Base-by-base conservation (phyloP, 176 grass and related monocot species). In the Rhipidocladum racemiflorum region DNA sequence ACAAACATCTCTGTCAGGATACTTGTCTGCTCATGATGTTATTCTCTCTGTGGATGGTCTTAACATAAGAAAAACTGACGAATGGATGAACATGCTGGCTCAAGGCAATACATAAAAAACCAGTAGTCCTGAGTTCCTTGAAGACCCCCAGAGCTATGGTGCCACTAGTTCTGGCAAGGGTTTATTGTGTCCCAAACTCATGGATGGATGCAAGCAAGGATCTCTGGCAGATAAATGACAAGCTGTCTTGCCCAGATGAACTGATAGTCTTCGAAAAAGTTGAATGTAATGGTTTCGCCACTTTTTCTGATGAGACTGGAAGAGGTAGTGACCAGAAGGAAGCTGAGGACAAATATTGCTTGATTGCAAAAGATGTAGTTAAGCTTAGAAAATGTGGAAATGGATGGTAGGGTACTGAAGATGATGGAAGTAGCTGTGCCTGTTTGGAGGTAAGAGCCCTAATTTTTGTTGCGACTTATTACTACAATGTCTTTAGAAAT, bases 291-390 rank as follows among this genome's bases (percentile, higher is more conserved):
- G 75, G 71, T 78, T 91, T 86, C 21, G 45, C 36, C 81, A 39
- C 73, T 44, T 75, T 72, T 65, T 51, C 75, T 34, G 70, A 53
- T 34, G 74, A 72, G 29, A 81, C 7, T 25, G 62, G n/a, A 50
- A 61, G 59, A 83, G 69, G 17, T 36, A 75, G 28, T 75, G 50
- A 25, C 20, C 68, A 78, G 86, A 84, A 88, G 55, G 68, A 88
- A 85, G 48, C 29, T 75, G 77, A 81, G 32, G 51, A 46, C 59
- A 85, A 75, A 75, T 84, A 95, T 81, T 95, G 92, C 45, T 93
- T 99, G 85, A 90, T 93, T 90, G 90, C 92, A 70, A 89, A 89
- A 82, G 96, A 99, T 83, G 91, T 99, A n/a, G 82, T 81, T 36
- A 95, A 89, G 83, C 86, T 88, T 67, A 88, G 71, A 65, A 95